Conservation (phyloP, 2,329 filamentous ascomycete species). For the Cladobotryum protrusum region DNA sequence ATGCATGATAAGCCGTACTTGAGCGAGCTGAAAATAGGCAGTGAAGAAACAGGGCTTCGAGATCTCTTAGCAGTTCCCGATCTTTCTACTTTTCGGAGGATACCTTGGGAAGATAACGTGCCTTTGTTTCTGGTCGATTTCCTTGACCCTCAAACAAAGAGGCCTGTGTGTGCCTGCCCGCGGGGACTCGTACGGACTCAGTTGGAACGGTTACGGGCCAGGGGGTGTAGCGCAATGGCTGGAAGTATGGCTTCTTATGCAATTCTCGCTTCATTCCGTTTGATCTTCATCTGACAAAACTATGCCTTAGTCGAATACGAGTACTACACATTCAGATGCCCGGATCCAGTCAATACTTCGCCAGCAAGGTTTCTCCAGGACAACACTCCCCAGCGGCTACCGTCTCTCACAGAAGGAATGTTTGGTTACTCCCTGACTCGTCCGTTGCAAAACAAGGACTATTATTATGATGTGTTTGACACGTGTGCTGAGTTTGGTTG, state of each 20-base stretch:
- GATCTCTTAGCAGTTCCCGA: slow-evolving; percentile 71
- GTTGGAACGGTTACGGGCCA: slow-evolving; percentile 58
- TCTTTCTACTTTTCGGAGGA: slow-evolving; percentile 61
- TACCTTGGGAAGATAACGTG: slow-evolving; percentile 73
- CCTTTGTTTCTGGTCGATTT: slow-evolving; percentile 74
- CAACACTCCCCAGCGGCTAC: slow-evolving; percentile 68
- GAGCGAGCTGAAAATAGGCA: slow-evolving; percentile 68
- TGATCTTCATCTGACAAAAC: background rate
- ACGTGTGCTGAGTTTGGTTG: slow-evolving; percentile 72
- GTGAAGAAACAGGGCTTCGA: slow-evolving; percentile 71
- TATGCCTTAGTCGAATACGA: slow-evolving; percentile 72
- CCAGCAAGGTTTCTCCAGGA: slow-evolving; percentile 68
- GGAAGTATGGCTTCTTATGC: slow-evolving; percentile 57
- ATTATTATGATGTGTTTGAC: slow-evolving; percentile 83
- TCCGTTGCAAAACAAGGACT: slow-evolving; percentile 83
- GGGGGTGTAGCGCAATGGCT: slow-evolving; percentile 76
- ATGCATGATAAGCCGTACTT: slow-evolving; percentile 81
- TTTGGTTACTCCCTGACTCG: slow-evolving; percentile 89
- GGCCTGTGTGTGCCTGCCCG: slow-evolving; percentile 71
- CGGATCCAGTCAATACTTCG: slow-evolving; percentile 50
- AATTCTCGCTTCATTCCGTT: background rate
- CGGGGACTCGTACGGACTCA: slow-evolving; percentile 67
- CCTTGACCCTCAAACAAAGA: slow-evolving; percentile 47
- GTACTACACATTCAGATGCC: slow-evolving; percentile 83
- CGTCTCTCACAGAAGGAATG: slow-evolving; percentile 85